Evolutionary conservation across 2,329 filamentous ascomycete species (phyloP), one percentile per base, ranked within the genome.

Genomic region (Chaetomium strumarium): DNA sequence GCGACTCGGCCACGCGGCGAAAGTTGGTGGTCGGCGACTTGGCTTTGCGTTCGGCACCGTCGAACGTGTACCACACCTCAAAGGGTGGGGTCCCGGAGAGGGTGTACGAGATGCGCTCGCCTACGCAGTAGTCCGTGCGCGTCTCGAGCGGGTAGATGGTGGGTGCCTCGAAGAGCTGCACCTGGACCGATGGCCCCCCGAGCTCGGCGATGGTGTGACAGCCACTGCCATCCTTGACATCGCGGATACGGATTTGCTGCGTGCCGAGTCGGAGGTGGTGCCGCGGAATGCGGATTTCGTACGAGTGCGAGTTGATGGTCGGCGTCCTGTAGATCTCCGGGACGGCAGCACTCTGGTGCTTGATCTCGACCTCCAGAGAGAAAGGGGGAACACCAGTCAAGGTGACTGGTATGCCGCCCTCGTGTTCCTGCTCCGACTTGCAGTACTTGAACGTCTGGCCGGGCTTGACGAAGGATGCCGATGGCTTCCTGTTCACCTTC

Each of bases 401-500:
- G 2, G 81, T 84, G 54, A 99, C 86, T 0, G 92, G 91, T 50
- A 99, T 96, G 38, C 81, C 83, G 64, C 99, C 91, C 63, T 95
- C 89, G 31, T 84, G 82, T 49, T 83, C 82, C 46, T 86, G 80
- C 62, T 96, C 89, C 44, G 90, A 84, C 67, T 90, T 86, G 72
- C 93, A 99, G 70, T 92, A 96, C 67, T 93, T 95, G 75, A 96
- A 96, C 0, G 89, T 91, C 68, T 93, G 93, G 14, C 91, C 91
- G 3, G 91, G 89, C 60, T 88, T 88, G 53, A 80, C 78, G 65
- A 99, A 99, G 5, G 79, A 77, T 4, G 91, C 93, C 2, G 84
- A 82, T 1, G 93, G 93, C 53, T 86, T 87, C 13, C 89, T 79
- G 63, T 96, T 86, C 46, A 99, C 90, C 20, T 79, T 85, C 68